Evolutionary conservation across 345 rosid genomes (phyloP).

Genomic region (Rubroshorea leprosula): DNA sequence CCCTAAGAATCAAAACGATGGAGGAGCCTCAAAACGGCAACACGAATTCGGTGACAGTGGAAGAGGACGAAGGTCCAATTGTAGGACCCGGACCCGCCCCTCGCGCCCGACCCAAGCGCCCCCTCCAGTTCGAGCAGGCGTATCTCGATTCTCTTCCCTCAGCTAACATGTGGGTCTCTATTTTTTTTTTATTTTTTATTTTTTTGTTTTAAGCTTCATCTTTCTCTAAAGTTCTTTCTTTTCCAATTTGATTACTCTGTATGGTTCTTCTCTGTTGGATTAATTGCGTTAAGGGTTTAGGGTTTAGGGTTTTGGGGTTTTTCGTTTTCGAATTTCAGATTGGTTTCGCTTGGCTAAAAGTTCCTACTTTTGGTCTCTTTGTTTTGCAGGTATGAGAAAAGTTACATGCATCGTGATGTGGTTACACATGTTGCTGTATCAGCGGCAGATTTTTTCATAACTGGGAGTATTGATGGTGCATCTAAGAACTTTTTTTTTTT

Average conservation of each 20-base stretch:
- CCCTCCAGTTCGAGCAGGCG: constrained; percentile 89
- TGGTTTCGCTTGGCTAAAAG: neutral
- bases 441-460: constrained; percentile 82
- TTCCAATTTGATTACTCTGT: neutral
- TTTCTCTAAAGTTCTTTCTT: constrained; percentile 4
- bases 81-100: constrained; percentile 85
- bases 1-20: too few relatives aligned
- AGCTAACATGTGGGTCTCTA: constrained; percentile 58
- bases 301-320: neutral
- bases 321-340: neutral
- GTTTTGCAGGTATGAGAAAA: constrained; percentile 79
- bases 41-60: constrained; percentile 15
- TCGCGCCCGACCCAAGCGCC: constrained; percentile 69
- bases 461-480: constrained; percentile 89
- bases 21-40: constrained; percentile 28
- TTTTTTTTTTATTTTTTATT: too few relatives aligned
- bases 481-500: neutral
- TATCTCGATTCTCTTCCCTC: constrained; percentile 86
- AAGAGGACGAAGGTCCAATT: constrained; percentile 40
- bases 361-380: neutral
- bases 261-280: too few relatives aligned
- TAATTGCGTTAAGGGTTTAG: neutral
- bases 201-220: neutral
- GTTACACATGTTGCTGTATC: constrained; percentile 94
- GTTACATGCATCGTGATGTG: constrained; percentile 97